A percentile compares a stretch with the other conserved stretches of the same genome.
These are phyloP conservation scores for Boletus sp. DNA, from an alignment of 768 basidiomycete genomes.

Conservation along the genomic window DNA sequence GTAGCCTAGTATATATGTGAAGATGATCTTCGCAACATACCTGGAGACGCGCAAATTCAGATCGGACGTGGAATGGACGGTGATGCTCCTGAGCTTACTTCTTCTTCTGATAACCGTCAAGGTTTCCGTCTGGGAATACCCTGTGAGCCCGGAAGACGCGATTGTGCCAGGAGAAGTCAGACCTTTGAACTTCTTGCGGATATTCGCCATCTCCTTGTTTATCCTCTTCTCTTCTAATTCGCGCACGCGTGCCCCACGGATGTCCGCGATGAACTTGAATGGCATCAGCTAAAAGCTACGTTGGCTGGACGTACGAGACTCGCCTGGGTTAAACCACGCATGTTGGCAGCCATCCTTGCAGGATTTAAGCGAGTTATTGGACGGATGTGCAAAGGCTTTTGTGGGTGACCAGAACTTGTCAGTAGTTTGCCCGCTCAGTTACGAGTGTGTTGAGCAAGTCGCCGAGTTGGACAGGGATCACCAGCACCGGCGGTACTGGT, in stretches of 20 bases:
- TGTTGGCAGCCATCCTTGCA: slow-evolving; percentile 73
- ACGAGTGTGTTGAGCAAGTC: not conserved
- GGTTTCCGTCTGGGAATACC: slow-evolving; percentile 62
- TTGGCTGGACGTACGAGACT: slow-evolving; percentile 19
- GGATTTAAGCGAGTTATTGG: not conserved
- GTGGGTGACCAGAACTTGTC: not conserved
- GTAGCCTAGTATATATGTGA: slow-evolving; percentile 98
- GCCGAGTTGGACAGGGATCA: not conserved
- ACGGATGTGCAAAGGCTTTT: not conserved
- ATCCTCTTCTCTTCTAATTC: slow-evolving; percentile 98
- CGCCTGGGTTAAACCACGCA: slow-evolving; percentile 93
- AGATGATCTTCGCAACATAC: slow-evolving; percentile 98
- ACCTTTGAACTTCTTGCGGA: slow-evolving; percentile 99
- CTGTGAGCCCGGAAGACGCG: slow-evolving; percentile 3
- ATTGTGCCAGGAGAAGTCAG: slow-evolving; percentile 4
- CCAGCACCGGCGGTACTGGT: too few relatives aligned
- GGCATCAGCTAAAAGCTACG: slow-evolving; percentile 5
- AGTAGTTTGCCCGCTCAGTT: not conserved
- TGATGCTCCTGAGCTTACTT: slow-evolving; percentile 51
- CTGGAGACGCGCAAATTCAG: slow-evolving; percentile 36
- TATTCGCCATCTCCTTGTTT: slow-evolving; percentile 99
- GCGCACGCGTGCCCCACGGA: slow-evolving; percentile 92
- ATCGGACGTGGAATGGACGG: slow-evolving; percentile 9
- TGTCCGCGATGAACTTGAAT: slow-evolving; percentile 93
- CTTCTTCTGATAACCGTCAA: slow-evolving; percentile 91